phyloP scores from a whole-genome alignment of 2,329 filamentous ascomycete species.

The Verruconis gallopava region DNA sequence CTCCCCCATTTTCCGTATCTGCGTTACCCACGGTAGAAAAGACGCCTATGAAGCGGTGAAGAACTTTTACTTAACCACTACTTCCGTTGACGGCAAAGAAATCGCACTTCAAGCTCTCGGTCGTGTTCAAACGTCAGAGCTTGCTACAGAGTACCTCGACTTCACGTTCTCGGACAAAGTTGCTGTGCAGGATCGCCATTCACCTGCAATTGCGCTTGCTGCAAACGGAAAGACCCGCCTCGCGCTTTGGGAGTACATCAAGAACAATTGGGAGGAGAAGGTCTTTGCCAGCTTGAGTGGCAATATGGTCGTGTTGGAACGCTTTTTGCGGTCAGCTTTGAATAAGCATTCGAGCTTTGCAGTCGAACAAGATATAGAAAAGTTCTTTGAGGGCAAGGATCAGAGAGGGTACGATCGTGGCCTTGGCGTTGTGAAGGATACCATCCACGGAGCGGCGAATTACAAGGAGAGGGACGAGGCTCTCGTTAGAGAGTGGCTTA shows the following conservation, averaged over 20 bases:
- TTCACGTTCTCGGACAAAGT: slow-evolving; percentile 78
- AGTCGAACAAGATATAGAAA: slow-evolving; percentile 60
- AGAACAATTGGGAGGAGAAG: slow-evolving; percentile 60
- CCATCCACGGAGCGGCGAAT: slow-evolving; percentile 66
- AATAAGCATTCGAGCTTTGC: slow-evolving; percentile 62
- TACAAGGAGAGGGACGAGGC: slow-evolving; percentile 69
- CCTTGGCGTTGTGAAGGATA: slow-evolving; percentile 73
- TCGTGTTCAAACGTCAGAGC: slow-evolving; percentile 51
- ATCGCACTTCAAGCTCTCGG: slow-evolving; percentile 68
- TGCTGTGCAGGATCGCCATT: slow-evolving; percentile 76
- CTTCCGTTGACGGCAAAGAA: slow-evolving; percentile 83
- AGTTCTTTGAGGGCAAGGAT: slow-evolving; percentile 80
- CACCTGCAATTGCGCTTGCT: slow-evolving; percentile 59
- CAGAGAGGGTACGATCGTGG: slow-evolving; percentile 77
- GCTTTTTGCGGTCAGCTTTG: slow-evolving; percentile 69
- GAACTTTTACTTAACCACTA: slow-evolving; percentile 70
- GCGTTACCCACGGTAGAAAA: slow-evolving; percentile 57
- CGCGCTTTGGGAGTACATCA: slow-evolving; percentile 74
- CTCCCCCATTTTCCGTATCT: slow-evolving; percentile 65
- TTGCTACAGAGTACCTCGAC: slow-evolving; percentile 56
- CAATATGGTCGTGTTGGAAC: slow-evolving; percentile 81
- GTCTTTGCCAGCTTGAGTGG: slow-evolving; percentile 58
- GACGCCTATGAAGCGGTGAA: slow-evolving; percentile 63
- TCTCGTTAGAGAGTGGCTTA: slow-evolving; percentile 68
- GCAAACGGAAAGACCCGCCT: slow-evolving; percentile 60